These are phyloP conservation scores for Astrocystis sublimbata DNA, from an alignment of 495 filamentous ascomycete species.

Conservation along the genomic window DNA sequence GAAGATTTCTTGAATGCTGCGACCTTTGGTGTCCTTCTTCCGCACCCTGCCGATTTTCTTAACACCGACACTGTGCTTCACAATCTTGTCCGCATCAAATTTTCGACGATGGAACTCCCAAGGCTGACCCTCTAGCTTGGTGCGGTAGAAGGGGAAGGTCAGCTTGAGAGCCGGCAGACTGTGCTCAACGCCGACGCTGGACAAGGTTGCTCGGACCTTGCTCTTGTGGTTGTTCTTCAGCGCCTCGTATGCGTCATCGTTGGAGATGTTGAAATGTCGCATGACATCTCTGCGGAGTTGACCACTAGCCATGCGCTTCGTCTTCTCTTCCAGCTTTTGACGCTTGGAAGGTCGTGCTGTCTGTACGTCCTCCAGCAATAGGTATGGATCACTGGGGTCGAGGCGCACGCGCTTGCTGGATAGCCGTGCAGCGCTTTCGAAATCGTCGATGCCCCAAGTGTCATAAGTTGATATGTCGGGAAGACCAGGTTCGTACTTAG, in stretches of 20 bases:
- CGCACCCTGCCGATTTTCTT: constrained; percentile 67
- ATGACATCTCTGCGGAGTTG: constrained; percentile 61
- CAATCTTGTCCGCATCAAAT: constrained; percentile 57
- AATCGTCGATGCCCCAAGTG: constrained; percentile 50
- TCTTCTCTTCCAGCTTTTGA: constrained; percentile 45
- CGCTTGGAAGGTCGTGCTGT: constrained; percentile 52
- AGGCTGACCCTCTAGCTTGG: constrained; percentile 76
- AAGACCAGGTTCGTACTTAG: constrained; percentile 40
- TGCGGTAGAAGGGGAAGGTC: constrained; percentile 91
- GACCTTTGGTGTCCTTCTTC: constrained; percentile 75
- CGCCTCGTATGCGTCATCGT: constrained; percentile 91
- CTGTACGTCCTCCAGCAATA: constrained; percentile 70
- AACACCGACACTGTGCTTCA: constrained; percentile 56
- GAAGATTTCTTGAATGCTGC: constrained; percentile 73
- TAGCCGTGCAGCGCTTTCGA: constrained; percentile 61
- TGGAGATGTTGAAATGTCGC: constrained; percentile 90
- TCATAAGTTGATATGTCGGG: constrained; percentile 44
- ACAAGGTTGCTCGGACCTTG: constrained; percentile 88
- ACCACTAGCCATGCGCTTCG: constrained; percentile 57
- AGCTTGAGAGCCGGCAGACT: constrained; percentile 85
- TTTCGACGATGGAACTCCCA: constrained; percentile 88
- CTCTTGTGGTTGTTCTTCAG: constrained; percentile 96
- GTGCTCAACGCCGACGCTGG: constrained; percentile 84
- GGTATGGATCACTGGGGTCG: constrained; percentile 87
- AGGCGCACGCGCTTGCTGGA: constrained; percentile 74